Evolutionary conservation across 2,329 filamentous ascomycete genomes (phyloP).

Genomic region (Pestalotiopsis sp.): DNA sequence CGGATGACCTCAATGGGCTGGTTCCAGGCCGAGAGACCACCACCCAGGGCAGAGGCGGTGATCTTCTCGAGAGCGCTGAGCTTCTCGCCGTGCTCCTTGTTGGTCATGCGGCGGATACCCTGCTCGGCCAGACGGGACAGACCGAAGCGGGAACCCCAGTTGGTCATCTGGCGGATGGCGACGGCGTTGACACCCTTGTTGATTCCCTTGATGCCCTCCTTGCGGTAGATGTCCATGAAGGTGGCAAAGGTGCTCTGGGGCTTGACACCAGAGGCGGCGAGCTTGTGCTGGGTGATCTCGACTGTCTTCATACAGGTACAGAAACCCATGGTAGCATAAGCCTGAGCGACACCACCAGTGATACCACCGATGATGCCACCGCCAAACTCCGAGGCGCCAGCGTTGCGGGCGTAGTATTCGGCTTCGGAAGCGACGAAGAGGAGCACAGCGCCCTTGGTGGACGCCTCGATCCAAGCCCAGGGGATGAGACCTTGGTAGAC

Average conservation of each 20-base stretch:
- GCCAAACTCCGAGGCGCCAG: slow-evolving; percentile 84
- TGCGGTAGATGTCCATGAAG: slow-evolving; percentile 96
- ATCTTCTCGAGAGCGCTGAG: slow-evolving; percentile 86
- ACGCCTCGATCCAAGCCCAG: slow-evolving; percentile 99
- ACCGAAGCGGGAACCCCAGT: slow-evolving; percentile 97
- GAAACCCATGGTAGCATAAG: slow-evolving; percentile 99
- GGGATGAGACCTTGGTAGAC: slow-evolving; percentile 99
- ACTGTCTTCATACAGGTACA: slow-evolving; percentile 99
- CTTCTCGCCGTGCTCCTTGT: slow-evolving; percentile 80
- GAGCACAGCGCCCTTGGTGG: slow-evolving; percentile 97
- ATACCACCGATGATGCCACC: slow-evolving; percentile 91
- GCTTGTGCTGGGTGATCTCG: slow-evolving; percentile 98
- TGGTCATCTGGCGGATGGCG: slow-evolving; percentile 98
- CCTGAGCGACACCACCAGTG: slow-evolving; percentile 92
- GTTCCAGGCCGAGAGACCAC: slow-evolving; percentile 97
- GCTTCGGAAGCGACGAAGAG: slow-evolving; percentile 98
- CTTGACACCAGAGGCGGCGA: slow-evolving; percentile 79
- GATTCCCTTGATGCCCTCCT: slow-evolving; percentile 92
- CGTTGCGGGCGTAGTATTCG: slow-evolving; percentile 87
- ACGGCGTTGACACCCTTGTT: slow-evolving; percentile 99
- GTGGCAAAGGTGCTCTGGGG: slow-evolving; percentile 90
- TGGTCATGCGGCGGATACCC: slow-evolving; percentile 76
- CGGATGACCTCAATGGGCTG: slow-evolving; percentile 99
- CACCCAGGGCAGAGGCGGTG: slow-evolving; percentile 80
- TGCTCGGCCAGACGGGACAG: slow-evolving; percentile 89